These are phyloP conservation scores for Paecilomyces sp. DNA, from an alignment of 2,329 filamentous ascomycete genomes.

Conservation along the genomic window DNA sequence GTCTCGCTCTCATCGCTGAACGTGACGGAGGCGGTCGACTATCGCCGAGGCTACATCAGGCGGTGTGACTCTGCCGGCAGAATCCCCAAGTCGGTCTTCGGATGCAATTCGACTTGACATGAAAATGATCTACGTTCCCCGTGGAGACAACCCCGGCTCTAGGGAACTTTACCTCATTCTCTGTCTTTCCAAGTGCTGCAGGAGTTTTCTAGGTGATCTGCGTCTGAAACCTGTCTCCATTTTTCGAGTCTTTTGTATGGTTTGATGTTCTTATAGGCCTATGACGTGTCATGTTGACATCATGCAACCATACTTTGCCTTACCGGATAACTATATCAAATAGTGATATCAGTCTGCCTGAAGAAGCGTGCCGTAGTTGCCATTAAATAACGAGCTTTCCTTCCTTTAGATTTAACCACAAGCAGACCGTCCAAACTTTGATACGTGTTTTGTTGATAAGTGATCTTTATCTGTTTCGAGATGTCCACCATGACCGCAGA, in stretches of 20 bases:
- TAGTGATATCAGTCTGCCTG: background rate
- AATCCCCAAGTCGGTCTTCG: background rate
- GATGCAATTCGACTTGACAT: background rate
- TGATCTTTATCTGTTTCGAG: background rate
- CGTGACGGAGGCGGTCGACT: conserved; percentile 1
- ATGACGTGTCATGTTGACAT: background rate
- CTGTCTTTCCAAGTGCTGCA: background rate
- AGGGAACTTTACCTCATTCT: background rate
- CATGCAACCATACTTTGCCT: background rate
- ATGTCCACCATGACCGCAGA: background rate
- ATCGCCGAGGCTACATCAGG: background rate
- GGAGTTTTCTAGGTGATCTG: background rate
- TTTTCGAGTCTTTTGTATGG: background rate
- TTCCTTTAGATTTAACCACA: background rate
- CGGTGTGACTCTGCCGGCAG: background rate
- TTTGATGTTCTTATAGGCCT: background rate
- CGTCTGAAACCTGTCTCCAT: background rate
- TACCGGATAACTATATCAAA: background rate
- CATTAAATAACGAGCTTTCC: background rate
- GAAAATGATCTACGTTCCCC: background rate
- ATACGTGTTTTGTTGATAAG: background rate
- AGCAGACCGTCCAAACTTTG: background rate
- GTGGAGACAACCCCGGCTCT: background rate
- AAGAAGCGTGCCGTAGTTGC: background rate
- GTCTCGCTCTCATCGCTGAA: background rate